phyloP scores from a whole-genome alignment of 345 rosid genomes.

The Camelina hispida region DNA sequence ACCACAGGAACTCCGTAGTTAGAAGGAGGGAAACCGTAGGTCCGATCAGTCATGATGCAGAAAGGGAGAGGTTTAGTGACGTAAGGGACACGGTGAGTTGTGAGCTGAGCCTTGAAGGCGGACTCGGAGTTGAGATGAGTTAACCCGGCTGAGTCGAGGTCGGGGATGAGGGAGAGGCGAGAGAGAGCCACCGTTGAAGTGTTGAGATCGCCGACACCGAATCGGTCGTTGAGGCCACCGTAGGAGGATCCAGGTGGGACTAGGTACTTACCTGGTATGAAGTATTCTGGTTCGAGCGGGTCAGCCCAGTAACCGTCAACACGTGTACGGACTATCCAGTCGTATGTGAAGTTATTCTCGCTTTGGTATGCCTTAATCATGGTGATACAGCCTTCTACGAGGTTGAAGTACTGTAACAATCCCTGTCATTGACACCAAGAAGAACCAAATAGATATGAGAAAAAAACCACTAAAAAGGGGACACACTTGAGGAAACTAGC shows the following conservation, averaged over 20 bases:
- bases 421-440: constrained; percentile 57
- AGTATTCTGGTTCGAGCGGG: constrained; percentile 61
- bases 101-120: constrained; percentile 81
- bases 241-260: constrained; percentile 89
- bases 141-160: constrained; percentile 63
- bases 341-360: constrained; percentile 62
- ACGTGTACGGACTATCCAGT: constrained; percentile 93
- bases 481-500: no score
- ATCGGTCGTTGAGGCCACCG: constrained; percentile 93
- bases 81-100: constrained; percentile 53
- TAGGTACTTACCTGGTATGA: constrained; percentile 61
- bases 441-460: not conserved
- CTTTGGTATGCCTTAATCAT: constrained; percentile 67
- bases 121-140: constrained; percentile 80
- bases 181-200: constrained; percentile 74
- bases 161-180: constrained; percentile 75
- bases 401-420: constrained; percentile 75
- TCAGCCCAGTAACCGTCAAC: constrained; percentile 92
- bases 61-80: constrained; percentile 62
- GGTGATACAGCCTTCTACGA: constrained; percentile 81
- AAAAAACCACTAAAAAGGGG: not conserved
- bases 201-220: constrained; percentile 76
- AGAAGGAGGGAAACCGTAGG: constrained; percentile 68
- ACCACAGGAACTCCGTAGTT: constrained; percentile 84
- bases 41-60: constrained; percentile 74